These are phyloP conservation scores for Lachancea dasiensis DNA, from an alignment of 805 yeast species.

Conservation along the genomic window DNA sequence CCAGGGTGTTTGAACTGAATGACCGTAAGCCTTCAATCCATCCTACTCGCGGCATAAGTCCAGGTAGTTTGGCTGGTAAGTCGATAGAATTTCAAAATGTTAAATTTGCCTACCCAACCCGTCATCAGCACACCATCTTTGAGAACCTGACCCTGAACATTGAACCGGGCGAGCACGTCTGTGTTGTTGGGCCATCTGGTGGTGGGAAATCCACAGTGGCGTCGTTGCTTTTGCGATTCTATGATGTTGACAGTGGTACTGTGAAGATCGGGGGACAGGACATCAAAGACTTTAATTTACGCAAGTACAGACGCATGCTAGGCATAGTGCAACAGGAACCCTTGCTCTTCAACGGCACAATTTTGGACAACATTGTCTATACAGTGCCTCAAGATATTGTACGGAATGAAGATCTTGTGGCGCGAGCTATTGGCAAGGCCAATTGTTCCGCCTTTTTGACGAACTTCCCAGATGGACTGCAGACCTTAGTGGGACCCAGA, in stretches of 20 bases:
- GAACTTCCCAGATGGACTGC: constrained; percentile 74
- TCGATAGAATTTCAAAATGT: constrained; percentile 57
- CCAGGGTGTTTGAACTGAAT: constrained; percentile 79
- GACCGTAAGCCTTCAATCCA: constrained; percentile 70
- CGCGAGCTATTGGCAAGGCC: constrained; percentile 58
- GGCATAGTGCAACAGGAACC: constrained; percentile 97
- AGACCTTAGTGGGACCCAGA: constrained; percentile 80
- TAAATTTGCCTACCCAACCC: constrained; percentile 74
- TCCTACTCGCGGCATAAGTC: constrained; percentile 53
- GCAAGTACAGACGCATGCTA: constrained; percentile 62
- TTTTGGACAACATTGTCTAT: constrained; percentile 76
- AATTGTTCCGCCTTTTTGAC: constrained; percentile 65
- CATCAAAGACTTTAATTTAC: constrained; percentile 59
- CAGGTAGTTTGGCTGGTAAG: constrained; percentile 27
- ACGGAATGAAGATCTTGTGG: constrained; percentile 53
- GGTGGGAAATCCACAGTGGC: constrained; percentile 91
- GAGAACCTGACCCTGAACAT: constrained; percentile 52
- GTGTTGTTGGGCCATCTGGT: constrained; percentile 96
- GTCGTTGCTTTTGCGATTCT: constrained; percentile 72
- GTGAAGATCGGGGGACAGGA: constrained; percentile 61
- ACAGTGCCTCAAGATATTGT: constrained; percentile 48
- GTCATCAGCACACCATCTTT: constrained; percentile 67
- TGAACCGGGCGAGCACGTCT: constrained; percentile 77
- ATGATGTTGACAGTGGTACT: constrained; percentile 66
- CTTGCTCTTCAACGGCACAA: constrained; percentile 75